Conservation (phyloP, 148 eudicot genomes). For the Chenopodium quinoa region DNA sequence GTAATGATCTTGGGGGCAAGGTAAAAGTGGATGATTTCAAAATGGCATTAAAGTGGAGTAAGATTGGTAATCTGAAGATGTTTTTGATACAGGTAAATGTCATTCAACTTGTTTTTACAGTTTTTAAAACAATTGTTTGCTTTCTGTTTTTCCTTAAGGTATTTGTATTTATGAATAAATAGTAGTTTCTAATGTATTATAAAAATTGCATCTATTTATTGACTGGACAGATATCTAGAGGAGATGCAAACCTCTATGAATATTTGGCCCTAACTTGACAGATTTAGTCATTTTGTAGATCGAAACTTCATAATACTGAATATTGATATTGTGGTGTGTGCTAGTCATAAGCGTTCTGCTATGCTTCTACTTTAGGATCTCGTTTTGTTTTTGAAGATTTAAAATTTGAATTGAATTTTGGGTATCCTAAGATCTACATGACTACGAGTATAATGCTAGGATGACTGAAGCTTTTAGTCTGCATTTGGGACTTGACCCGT, state of each 20-base stretch:
- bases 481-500: neutral
- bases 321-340: neutral
- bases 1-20: conserved; percentile 66
- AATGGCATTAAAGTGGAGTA: conserved; percentile 66
- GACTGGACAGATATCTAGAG: neutral
- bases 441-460: neutral
- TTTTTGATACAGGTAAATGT: conserved; percentile 58
- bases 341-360: neutral
- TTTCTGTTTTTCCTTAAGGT: neutral
- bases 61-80: conserved; percentile 64
- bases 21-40: conserved; percentile 53
- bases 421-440: conserved; percentile 2
- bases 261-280: neutral
- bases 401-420: neutral
- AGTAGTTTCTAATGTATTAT: neutral
- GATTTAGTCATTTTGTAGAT: neutral
- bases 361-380: neutral
- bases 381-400: neutral
- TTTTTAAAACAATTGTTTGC: neutral
- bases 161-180: neutral
- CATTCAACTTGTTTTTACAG: neutral
- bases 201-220: neutral
- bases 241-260: neutral
- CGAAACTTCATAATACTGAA: neutral
- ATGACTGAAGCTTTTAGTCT: neutral